Base-by-base conservation (phyloP, 345 rosid species). In the Gossypium thurberi region DNA sequence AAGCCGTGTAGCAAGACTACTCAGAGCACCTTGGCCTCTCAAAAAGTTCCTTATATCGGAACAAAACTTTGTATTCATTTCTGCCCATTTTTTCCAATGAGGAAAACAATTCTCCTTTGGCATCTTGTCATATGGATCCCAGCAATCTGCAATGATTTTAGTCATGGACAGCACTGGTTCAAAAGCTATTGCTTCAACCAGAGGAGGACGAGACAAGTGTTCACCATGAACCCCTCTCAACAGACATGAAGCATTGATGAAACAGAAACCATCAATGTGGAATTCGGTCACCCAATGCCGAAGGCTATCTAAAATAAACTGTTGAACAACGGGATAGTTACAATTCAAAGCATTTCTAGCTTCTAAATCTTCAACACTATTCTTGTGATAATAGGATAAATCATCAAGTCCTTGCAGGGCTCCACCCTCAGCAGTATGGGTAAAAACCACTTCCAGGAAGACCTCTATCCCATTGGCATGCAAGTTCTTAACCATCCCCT, bases 31-130 rank as follows among this genome's bases (percentile, higher is more conserved):
- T 61, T 82, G 81, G 13, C 98, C 98, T 64, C 89, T 83, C 74
- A 92, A 52, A 82, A 95, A 92, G 47, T 84, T 89, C 79, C 97
- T 83, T 28, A 89, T 75, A 77, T 94, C 90, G 2, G 64, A 58
- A 72, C 95, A 90, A 73, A 84, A 94, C 67, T 85, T 87, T 57
- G 90, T 48, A 62, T 90, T 94, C 55, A 91, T 74, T 80, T 92
- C 95, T 1, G 89, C 97, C 93, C 93, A 94, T 80, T 84, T 78
- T 85, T 87, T 92, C 98, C 98, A 92, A 78, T 94, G 98, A 13
- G 97, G 97, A 77, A 94, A 92, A 46, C 50, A 62, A 26, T 75
- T 77, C 69, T 84, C 89, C 79, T 82, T 81, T n/a, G 84, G 73
- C 52, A 2, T 69, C 65, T 68, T 33, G 40, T 76, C 76, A 42